Conservation (phyloP, 805 yeast species). For the Lachancea mirantina region DNA sequence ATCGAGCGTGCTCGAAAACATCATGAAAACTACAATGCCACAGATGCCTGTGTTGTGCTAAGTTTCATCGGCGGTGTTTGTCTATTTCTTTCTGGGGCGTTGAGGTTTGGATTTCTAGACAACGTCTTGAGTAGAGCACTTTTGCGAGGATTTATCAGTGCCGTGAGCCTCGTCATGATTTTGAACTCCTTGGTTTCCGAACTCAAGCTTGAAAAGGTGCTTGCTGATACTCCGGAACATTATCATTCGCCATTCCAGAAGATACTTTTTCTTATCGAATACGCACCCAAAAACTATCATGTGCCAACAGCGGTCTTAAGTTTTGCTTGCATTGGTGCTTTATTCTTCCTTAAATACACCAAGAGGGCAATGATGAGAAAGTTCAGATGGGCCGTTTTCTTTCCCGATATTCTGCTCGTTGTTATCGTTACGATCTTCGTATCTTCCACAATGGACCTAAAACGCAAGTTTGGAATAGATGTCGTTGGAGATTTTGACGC, state of each 20-base stretch:
- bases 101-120: conserved; percentile 82
- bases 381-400: conserved; percentile 44
- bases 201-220: conserved; percentile 52
- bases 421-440: conserved; percentile 54
- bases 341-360: conserved; percentile 38
- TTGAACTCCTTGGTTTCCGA: conserved; percentile 66
- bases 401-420: conserved; percentile 83
- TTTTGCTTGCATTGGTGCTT: conserved; percentile 38
- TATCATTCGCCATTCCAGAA: conserved; percentile 70
- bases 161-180: conserved; percentile 79
- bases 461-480: conserved; percentile 45
- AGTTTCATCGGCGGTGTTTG: conserved; percentile 71
- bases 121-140: conserved; percentile 71
- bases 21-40: conserved; percentile 36
- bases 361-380: conserved; percentile 33
- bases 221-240: conserved; percentile 42
- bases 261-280: conserved; percentile 44
- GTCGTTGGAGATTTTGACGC: conserved; percentile 63
- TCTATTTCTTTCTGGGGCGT: conserved; percentile 63
- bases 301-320: conserved; percentile 58
- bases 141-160: conserved; percentile 75
- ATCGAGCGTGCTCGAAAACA: conserved; percentile 49
- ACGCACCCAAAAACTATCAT: conserved; percentile 44
- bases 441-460: conserved; percentile 43
- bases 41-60: conserved; percentile 58